Evolutionary conservation across 805 yeast species (phyloP).

Genomic region (Wickerhamiella nectarea): DNA sequence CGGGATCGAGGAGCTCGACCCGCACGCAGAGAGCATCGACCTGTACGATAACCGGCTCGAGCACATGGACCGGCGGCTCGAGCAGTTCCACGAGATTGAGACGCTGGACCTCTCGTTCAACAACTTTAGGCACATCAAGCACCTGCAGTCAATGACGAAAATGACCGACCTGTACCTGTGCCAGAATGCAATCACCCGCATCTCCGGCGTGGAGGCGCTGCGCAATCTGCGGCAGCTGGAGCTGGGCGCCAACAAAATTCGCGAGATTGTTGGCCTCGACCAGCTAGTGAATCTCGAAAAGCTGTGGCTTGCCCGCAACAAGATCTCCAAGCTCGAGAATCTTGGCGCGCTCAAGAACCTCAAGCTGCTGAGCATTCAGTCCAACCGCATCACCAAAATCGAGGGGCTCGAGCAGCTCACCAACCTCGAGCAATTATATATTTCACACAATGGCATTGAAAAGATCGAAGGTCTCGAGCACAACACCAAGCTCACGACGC

Average conservation of each 20-base stretch:
- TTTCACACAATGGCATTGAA: constrained; percentile 70
- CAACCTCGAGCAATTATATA: constrained; percentile 70
- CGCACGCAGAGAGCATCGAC: constrained; percentile 61
- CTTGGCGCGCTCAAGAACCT: constrained; percentile 46
- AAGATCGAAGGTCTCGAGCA: constrained; percentile 68
- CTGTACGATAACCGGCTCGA: constrained; percentile 83
- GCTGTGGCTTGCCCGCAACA: constrained; percentile 88
- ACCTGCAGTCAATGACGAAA: constrained; percentile 46
- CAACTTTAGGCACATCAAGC: constrained; percentile 72
- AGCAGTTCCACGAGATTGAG: constrained; percentile 34
- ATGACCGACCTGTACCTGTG: constrained; percentile 69
- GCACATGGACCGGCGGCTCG: constrained; percentile 56
- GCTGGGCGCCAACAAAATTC: constrained; percentile 76
- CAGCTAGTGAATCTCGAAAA: constrained; percentile 47
- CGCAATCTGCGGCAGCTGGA: constrained; percentile 55
- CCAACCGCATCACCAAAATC: constrained; percentile 62
- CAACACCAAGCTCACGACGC: constrained; percentile 47
- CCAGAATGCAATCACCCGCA: constrained; percentile 68
- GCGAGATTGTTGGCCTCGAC: constrained; percentile 39
- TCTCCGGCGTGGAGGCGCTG: constrained; percentile 50
- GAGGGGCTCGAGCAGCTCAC: constrained; percentile 67
- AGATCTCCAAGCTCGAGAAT: constrained; percentile 50
- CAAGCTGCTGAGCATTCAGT: constrained; percentile 72
- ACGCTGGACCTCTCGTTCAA: constrained; percentile 78
- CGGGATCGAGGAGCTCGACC: constrained; percentile 49